A percentile compares a stretch with the other conserved stretches of the same genome.
Conservation (phyloP, 148 eudicot genomes). For the Diospyros kaki region DNA sequence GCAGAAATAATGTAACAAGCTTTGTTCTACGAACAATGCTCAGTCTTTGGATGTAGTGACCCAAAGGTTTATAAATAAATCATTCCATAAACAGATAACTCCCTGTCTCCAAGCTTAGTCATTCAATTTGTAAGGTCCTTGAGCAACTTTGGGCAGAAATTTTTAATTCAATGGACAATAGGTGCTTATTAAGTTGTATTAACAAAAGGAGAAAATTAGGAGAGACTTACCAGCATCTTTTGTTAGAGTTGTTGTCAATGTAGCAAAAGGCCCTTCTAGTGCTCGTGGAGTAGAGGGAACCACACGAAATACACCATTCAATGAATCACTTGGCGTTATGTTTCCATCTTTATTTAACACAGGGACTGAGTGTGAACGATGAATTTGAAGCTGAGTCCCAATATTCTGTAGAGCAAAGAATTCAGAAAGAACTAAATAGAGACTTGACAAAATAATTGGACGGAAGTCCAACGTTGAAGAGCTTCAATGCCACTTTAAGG, state of each 20-base stretch:
- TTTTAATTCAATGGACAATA: background rate
- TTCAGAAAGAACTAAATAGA: slow-evolving; percentile 23
- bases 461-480: slow-evolving; percentile 1
- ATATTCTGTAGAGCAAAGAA: slow-evolving; percentile 50
- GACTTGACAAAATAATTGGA: slow-evolving; percentile 2
- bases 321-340: slow-evolving; percentile 35
- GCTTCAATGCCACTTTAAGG: background rate
- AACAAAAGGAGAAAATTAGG: slow-evolving; percentile 5
- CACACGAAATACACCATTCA: slow-evolving; percentile 62
- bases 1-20: background rate
- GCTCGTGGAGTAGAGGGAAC: slow-evolving; percentile 60
- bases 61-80: background rate
- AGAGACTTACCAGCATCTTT: slow-evolving; percentile 52
- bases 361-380: slow-evolving; percentile 85
- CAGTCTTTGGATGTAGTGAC: background rate
- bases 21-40: too few relatives aligned
- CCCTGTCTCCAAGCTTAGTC: background rate
- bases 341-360: slow-evolving; percentile 64
- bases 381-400: slow-evolving; percentile 37
- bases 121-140: background rate
- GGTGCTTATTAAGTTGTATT: background rate
- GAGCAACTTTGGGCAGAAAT: background rate
- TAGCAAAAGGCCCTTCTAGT: slow-evolving; percentile 27
- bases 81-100: background rate
- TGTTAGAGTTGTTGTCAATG: slow-evolving; percentile 26